Conservation (phyloP, 2,329 filamentous ascomycete genomes). For the Cercospora zeina region DNA sequence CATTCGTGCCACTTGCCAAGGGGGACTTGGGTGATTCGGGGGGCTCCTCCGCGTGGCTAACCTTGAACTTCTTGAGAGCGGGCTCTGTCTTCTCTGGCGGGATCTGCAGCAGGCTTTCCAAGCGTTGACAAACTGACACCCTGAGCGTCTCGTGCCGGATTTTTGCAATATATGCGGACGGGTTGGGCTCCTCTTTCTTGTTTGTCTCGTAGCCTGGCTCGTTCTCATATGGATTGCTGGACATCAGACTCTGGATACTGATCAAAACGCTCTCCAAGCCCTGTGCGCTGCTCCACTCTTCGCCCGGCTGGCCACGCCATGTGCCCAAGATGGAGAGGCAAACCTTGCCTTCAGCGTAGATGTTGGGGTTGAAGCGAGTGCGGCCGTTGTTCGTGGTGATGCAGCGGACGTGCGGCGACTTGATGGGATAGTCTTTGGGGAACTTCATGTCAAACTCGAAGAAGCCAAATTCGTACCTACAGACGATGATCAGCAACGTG, state of each 20-base stretch:
- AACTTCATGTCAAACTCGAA: slow-evolving; percentile 68
- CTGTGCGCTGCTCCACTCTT: slow-evolving; percentile 96
- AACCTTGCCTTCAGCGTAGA: slow-evolving; percentile 87
- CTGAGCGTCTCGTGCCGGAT: slow-evolving; percentile 89
- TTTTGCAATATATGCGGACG: slow-evolving; percentile 50
- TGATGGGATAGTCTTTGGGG: slow-evolving; percentile 75
- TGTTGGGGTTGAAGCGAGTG: slow-evolving; percentile 94
- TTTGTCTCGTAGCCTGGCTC: slow-evolving; percentile 81
- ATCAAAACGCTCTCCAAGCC: slow-evolving; percentile 91
- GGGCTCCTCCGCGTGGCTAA: slow-evolving; percentile 13
- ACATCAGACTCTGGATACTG: slow-evolving; percentile 96
- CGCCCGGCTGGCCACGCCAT: slow-evolving; percentile 85
- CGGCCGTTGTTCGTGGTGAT: slow-evolving; percentile 86
- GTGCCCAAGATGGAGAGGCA: slow-evolving; percentile 78
- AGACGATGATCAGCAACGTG: slow-evolving; percentile 1
- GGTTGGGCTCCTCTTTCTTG: slow-evolving; percentile 35
- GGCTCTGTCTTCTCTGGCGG: slow-evolving; percentile 40
- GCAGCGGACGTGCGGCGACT: slow-evolving; percentile 61
- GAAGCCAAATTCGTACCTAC: slow-evolving; percentile 85
- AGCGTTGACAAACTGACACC: slow-evolving; percentile 78
- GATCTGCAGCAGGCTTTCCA: slow-evolving; percentile 77
- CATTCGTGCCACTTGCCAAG: slow-evolving; percentile 17
- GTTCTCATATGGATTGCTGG: slow-evolving; percentile 70
- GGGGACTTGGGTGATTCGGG: slow-evolving; percentile 20
- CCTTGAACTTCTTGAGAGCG: slow-evolving; percentile 27